Evolutionary conservation across 2,329 filamentous ascomycete genomes (phyloP), one percentile per base, ranked within the genome.

Genomic region (Trichoderma hamatum): DNA sequence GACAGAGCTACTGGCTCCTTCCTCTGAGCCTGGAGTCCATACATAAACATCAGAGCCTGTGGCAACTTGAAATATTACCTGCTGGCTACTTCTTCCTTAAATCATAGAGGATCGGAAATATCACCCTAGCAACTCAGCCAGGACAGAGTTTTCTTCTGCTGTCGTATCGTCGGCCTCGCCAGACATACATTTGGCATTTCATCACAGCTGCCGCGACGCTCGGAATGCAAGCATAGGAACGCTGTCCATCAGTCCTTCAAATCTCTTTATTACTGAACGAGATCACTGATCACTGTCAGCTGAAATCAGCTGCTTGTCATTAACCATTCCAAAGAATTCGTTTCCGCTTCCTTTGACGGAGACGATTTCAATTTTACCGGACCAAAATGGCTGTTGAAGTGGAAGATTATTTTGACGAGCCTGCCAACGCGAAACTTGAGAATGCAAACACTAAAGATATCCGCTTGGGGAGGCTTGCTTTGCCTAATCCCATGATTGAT

Each of bases 401-500:
- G 7, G 36, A 43, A 9, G 39, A 39, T 7, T 43, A 26, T 5
- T 49, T 43, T 39, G 59, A 36, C 9, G 65, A 24, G 9, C 36
- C 60, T 7, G 54, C 49, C n/a, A 65, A 68, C 16, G n/a, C n/a
- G 13, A 54, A 43, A 16, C 21, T 68, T 32, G 65, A 68, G n/a
- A 54, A 32, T 43, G 59, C n/a, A 24, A 24, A 13, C 4, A 21
- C 0, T 21, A 49, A 49, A 49, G 46, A 49, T 49, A 11, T 49
- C 21, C 46, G 46, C 6, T 49, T 49, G 21, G 46, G 46, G n/a
- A 49, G 46, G n/a, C 46, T 49, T 9, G 62, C 78, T 36, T 64
- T 75, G 34, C 72, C 80, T n/a, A 82, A 82, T 62, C 77, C 77
- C 13, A 72, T 83, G 49, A 75, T 81, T 21, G 77, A 82, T 55